A percentile compares a stretch with the other conserved stretches of the same genome.
Conservation (phyloP, 306 rosid species). For the Trifolium dubium region DNA sequence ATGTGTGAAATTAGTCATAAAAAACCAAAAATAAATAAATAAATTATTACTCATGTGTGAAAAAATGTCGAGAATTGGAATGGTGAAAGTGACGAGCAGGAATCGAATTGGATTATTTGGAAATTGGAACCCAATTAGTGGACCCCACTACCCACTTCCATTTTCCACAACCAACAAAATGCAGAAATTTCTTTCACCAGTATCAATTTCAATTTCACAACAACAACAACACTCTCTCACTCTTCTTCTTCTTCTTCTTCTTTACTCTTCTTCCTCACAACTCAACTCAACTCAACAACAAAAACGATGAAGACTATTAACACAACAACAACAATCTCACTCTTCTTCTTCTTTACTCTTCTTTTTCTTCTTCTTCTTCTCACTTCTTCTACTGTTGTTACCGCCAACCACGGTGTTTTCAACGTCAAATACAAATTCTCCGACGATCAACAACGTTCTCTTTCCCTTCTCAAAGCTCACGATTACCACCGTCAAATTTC, state of each 20-base stretch:
- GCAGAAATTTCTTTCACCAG: no score
- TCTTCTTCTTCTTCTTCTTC: background rate
- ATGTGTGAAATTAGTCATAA: no score
- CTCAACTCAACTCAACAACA: background rate
- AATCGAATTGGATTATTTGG: background rate
- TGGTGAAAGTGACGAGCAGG: background rate
- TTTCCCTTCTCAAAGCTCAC: conserved; percentile 77
- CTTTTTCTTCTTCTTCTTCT: background rate
- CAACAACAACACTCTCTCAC: background rate
- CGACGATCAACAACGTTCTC: conserved; percentile 71
- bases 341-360: background rate
- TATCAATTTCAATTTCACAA: background rate
- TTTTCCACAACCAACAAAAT: no score
- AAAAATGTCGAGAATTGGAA: background rate
- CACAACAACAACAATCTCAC: conserved; percentile 16
- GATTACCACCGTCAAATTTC: conserved; percentile 83
- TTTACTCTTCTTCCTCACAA: background rate
- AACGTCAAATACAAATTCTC: conserved; percentile 84
- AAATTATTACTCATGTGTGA: no score
- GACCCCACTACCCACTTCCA: background rate
- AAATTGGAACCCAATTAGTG: background rate
- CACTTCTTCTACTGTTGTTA: background rate
- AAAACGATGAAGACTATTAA: background rate
- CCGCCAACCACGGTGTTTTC: conserved; percentile 66
- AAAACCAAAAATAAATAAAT: no score